Percentiles rank a stretch among this genome's conserved stretches.
Conservation (phyloP, 2,329 filamentous ascomycete genomes). For the Talaromyces sp. region DNA sequence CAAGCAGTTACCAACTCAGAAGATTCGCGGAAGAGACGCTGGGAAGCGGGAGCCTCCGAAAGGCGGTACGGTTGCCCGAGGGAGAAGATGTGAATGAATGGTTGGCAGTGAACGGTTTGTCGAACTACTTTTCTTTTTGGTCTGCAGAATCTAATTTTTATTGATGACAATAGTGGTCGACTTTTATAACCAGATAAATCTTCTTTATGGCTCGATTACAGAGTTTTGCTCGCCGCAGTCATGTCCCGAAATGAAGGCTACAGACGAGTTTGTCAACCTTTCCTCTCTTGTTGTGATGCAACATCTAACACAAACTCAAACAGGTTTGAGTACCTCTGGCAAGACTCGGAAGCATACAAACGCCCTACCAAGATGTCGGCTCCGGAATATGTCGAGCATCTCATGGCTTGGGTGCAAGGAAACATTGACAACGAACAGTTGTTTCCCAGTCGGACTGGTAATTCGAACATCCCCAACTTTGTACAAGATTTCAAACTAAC, state of each 20-base stretch:
- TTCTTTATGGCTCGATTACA: constrained; percentile 96
- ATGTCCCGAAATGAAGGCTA: constrained; percentile 99
- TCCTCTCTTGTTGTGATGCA: background rate
- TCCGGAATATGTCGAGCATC: constrained; percentile 93
- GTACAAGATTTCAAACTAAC: background rate
- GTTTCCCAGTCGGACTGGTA: constrained; percentile 88
- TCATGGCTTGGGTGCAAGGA: constrained; percentile 94
- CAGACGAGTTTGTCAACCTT: constrained; percentile 68
- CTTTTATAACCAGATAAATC: constrained; percentile 99
- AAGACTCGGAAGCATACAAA: constrained; percentile 90
- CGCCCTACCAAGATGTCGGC: constrained; percentile 97
- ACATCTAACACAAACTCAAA: background rate
- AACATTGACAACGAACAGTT: constrained; percentile 94
- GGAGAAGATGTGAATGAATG: constrained; percentile 98
- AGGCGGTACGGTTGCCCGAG: constrained; percentile 94
- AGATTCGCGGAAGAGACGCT: constrained; percentile 98
- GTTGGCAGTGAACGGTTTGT: constrained; percentile 89
- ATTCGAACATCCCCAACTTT: constrained; percentile 12
- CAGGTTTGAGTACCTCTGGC: constrained; percentile 98
- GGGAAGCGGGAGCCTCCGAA: constrained; percentile 87
- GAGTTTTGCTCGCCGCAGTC: constrained; percentile 97
- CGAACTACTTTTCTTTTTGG: background rate
- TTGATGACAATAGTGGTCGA: constrained; percentile 70
- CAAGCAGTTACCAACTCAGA: constrained; percentile 84
- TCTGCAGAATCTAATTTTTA: background rate